Base-by-base conservation (phyloP, 768 basidiomycete species). In the Mycena galopus region DNA sequence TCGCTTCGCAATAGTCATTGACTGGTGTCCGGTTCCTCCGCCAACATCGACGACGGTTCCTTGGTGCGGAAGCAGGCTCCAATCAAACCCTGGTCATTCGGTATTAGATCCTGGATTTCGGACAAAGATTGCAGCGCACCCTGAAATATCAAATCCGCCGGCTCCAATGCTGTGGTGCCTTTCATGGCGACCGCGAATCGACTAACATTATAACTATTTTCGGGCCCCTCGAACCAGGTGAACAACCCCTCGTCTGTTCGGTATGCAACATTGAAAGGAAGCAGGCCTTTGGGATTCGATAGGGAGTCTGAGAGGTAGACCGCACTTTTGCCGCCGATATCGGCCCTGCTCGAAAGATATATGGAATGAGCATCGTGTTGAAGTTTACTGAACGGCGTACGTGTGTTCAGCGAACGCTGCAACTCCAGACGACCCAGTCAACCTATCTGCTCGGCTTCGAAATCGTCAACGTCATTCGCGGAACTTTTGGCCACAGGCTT, bases 1-100 rank as follows among this genome's bases (percentile, higher is more conserved):
- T 29, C 42, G 61, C n/a, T 64, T 72, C 0, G 70, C 74, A 39
- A 78, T 69, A 16, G 64, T 65, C 51, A 78, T 55, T 8, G 73
- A 68, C 29, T 30, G 23, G 47, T 69, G 66, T 17, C 77, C 76
- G 47, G 68, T 75, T 16, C 77, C 77, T 10, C 77, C 73, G 21
- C 77, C 77, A 25, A 78, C 75, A 70, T 77, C 77, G 25, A 78
- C 71, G 12, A 78, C 39, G 8, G 67, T 16, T 17, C 65, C 42
- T 11, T 53, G 33, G 16, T 62, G 11, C 1, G 76, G 76, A 17
- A 78, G 60, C 4, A 42, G 39, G 11, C 53, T 39, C 77, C 77
- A 78, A 42, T 78, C 71, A 33, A 78, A 75, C 4, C 77, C 76
- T 76, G 29, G 19, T 8, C 35, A 37, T 10, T 37, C 10, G 16